Base-by-base conservation (phyloP, 2,329 filamentous ascomycete species). In the Colletotrichum limetticola region DNA sequence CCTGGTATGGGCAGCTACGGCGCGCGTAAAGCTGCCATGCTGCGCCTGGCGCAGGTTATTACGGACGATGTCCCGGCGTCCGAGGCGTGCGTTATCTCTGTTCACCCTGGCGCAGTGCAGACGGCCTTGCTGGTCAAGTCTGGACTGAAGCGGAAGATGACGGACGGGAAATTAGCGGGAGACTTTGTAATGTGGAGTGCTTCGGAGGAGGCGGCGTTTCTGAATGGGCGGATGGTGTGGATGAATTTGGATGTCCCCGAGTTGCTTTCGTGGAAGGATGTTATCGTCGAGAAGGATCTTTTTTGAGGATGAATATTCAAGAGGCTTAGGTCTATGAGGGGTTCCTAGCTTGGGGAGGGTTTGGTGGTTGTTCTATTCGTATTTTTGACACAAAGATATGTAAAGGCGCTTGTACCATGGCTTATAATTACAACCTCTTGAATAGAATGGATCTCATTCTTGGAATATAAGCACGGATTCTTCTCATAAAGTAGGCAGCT, bases 21-120 rank as follows among this genome's bases (percentile, higher is more conserved):
- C 78, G 89, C 93, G 22, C 93, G 90, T 62, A 95, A 95, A 81
- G 91, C 92, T 3, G 93, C 89, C 5, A 92, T 95, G 6, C 82
- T 94, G 65, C 93, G 95, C 81, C 87, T 95, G 1, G 90, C 83
- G 1, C 89, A 92, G 72, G 93, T 91, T 79, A 86, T 95, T 9
- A 93, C 93, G 1, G 83, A 89, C 14, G 93, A 95, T 16, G 62
- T 60, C 11, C 26, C 37, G 6, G 32, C 28, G 16, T 65, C 61
- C 11, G 67, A 70, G 37, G 67, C 55, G 61, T 37, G 67, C 6
- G 22, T 70, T 4, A 30, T 66, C 28, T 70, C 67, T 6, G 12
- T 66, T 12, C 67, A 66, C 19, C 67, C 67, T 14, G 67, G 67
- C 7, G 60, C 67, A 12, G 61, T 70, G 37, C n/a, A 66, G 30